Base-by-base conservation (phyloP, 1,284 basidiomycete species). In the Moesziomyces parantarcticus region DNA sequence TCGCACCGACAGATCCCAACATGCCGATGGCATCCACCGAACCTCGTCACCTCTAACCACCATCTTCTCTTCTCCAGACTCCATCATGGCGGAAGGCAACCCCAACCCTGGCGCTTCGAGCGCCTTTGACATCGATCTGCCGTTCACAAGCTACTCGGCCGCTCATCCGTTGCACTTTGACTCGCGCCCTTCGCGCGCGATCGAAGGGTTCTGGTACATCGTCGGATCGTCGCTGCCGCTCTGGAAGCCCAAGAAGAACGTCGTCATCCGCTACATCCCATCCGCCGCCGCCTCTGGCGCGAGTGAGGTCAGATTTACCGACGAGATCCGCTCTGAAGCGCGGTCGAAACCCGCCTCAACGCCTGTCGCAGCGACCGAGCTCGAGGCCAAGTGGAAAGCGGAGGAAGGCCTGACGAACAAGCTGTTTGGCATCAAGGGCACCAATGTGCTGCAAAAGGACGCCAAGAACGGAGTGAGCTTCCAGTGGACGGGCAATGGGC, bases 401-500 rank as follows among this genome's bases (percentile, higher is more conserved):
- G 69, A 72, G 8, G 58, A 72, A 21, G 56, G 56, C 22, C 36
- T 65, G 51, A 62, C 55, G 45, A 72, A 66, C 63, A 72, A 66
- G 32, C 25, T 56, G 20, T 66, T 72, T 21, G 69, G 69, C 16
- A 73, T 73, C 50, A 73, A 73, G 39, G 70, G 70, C 20, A 73
- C 65, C 41, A 73, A 73, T 44, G 60, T 68, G 5, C 41, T 73
- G 21, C 64, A 73, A 41, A 68, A 68, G 32, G 43, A 63, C 16
- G 63, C 58, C 16, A 63, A 66, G 58, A 75, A 75, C n/a, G 71
- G 68, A 8, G 71, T 59, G 5, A 66, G 67, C 2, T 73, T 70
- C 51, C 71, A 75, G 44, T 75, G 68, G 71, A 75, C 62, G 21
- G 70, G 70, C 42, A 63, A 67, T 49, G 68, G 66, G 1, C 58